These are phyloP conservation scores for Brassica juncea DNA, from an alignment of 345 rosid species.

Conservation along the genomic window DNA sequence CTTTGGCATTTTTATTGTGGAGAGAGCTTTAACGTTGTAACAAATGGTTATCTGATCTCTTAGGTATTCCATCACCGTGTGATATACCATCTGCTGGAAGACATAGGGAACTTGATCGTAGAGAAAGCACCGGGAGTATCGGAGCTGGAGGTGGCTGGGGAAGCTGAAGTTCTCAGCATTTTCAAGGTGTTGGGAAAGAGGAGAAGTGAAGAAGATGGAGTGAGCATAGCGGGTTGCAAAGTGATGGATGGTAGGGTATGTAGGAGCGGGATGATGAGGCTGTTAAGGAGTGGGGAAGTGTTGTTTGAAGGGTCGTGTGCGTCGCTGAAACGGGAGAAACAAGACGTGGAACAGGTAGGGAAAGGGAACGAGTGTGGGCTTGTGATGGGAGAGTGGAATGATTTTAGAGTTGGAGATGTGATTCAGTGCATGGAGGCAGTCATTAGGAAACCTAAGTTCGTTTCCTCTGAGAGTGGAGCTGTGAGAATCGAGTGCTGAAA, in stretches of 20 bases:
- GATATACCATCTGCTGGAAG: constrained; percentile 92
- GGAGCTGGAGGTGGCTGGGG: constrained; percentile 84
- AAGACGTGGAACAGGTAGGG: constrained; percentile 80
- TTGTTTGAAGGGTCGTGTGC: constrained; percentile 76
- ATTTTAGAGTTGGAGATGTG: constrained; percentile 78
- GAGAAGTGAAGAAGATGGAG: constrained; percentile 63
- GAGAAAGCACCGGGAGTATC: constrained; percentile 83
- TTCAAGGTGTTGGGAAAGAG: constrained; percentile 85
- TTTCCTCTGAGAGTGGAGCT: constrained; percentile 86
- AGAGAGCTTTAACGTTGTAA: constrained; percentile 1
- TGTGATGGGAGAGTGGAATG: constrained; percentile 65
- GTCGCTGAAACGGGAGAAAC: constrained; percentile 85
- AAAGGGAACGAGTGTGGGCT: constrained; percentile 91
- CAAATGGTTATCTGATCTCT: constrained; percentile 10
- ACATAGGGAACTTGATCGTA: constrained; percentile 81
- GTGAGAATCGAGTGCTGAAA: constrained; percentile 73
- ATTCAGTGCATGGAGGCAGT: constrained; percentile 85
- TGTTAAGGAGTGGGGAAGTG: constrained; percentile 84
- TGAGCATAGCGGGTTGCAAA: constrained; percentile 89
- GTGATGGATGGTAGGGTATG: constrained; percentile 69
- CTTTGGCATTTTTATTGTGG: background rate
- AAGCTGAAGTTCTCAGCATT: constrained; percentile 73
- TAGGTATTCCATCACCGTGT: constrained; percentile 76
- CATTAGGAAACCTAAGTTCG: constrained; percentile 78
- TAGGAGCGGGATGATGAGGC: constrained; percentile 70